A percentile compares a stretch with the other conserved stretches of the same genome.
phyloP scores from a whole-genome alignment of 2,329 filamentous ascomycete species.

The Colletotrichum abscissum region DNA sequence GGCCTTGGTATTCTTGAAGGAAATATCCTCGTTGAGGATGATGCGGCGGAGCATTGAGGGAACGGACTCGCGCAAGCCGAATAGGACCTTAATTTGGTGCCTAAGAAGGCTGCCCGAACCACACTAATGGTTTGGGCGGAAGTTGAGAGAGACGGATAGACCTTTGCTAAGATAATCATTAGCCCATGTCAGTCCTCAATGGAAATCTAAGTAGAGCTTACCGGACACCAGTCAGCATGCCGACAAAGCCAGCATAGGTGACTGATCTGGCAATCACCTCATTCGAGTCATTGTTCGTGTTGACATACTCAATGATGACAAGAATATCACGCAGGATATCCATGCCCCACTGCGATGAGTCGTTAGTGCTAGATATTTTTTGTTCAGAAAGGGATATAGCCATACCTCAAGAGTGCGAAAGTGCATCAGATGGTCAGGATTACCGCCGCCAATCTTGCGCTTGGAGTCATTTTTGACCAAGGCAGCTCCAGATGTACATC shows the following conservation, averaged over 20 bases:
- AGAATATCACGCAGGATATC: slow-evolving; percentile 58
- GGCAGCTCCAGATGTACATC: slow-evolving; percentile 65
- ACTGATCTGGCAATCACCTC: slow-evolving; percentile 57
- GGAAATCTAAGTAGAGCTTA: slow-evolving; percentile 36
- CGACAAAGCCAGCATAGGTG: slow-evolving; percentile 63
- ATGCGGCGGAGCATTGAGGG: slow-evolving; percentile 58
- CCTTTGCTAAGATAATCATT: slow-evolving; percentile 42
- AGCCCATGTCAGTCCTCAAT: background rate
- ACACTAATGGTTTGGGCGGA: slow-evolving; percentile 59
- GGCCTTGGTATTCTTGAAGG: background rate
- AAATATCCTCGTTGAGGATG: slow-evolving; percentile 32
- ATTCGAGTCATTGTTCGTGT: slow-evolving; percentile 41
- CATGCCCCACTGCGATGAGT: slow-evolving; percentile 58
- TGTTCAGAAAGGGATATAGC: background rate
- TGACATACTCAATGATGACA: slow-evolving; percentile 63
- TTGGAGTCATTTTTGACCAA: background rate
- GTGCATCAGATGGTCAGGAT: slow-evolving; percentile 54
- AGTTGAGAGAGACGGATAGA: slow-evolving; percentile 61
- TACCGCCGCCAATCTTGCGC: too few relatives aligned
- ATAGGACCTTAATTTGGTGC: slow-evolving; percentile 63
- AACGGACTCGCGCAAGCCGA: slow-evolving; percentile 65
- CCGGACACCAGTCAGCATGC: slow-evolving; percentile 61
- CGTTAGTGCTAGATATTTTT: background rate
- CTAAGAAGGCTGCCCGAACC: slow-evolving; percentile 48
- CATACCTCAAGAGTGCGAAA: slow-evolving; percentile 60